A percentile compares a stretch with the other conserved stretches of the same genome.
Conservation (phyloP, 345 rosid genomes). For the Linum trigynum region DNA sequence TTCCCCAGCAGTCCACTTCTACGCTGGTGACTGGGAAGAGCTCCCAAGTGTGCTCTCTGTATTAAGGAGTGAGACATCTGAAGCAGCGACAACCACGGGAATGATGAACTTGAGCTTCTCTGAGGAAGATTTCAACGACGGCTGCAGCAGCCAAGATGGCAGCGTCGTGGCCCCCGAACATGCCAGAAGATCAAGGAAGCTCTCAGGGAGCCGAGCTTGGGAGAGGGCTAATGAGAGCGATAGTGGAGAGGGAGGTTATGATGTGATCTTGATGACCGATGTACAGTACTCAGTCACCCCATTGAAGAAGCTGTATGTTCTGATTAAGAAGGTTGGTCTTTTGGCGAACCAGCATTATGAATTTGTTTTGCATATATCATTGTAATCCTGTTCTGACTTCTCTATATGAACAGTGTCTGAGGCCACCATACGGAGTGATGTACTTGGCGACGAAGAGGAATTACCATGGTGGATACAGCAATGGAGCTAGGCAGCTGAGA, state of each 20-base stretch:
- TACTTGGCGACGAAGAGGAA: conserved; percentile 85
- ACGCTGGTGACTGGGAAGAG: conserved; percentile 95
- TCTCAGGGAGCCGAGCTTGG: conserved; percentile 97
- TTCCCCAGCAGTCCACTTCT: conserved; percentile 71
- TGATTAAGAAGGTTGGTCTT: conserved; percentile 63
- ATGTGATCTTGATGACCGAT: conserved; percentile 83
- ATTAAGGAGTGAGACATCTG: conserved; percentile 55
- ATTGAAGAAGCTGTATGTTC: conserved; percentile 53
- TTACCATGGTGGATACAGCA: conserved; percentile 68
- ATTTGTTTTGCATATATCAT: neutral
- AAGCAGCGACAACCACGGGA: conserved; percentile 35
- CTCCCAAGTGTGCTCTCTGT: conserved; percentile 72
- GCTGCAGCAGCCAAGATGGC: conserved; percentile 95
- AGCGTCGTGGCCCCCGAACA: conserved; percentile 61
- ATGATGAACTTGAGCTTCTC: conserved; percentile 63
- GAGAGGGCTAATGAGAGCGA: conserved; percentile 73
- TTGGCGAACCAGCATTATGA: neutral
- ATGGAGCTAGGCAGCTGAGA: conserved; percentile 60
- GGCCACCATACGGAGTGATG: conserved; percentile 86
- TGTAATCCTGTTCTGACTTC: neutral
- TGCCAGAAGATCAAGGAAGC: conserved; percentile 79
- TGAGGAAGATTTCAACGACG: conserved; percentile 93
- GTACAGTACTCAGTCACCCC: conserved; percentile 67
- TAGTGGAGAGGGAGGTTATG: conserved; percentile 51
- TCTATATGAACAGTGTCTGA: conserved; percentile 51